Evolutionary conservation across 768 basidiomycete species (phyloP).

Genomic region (Lactifluus volemus): DNA sequence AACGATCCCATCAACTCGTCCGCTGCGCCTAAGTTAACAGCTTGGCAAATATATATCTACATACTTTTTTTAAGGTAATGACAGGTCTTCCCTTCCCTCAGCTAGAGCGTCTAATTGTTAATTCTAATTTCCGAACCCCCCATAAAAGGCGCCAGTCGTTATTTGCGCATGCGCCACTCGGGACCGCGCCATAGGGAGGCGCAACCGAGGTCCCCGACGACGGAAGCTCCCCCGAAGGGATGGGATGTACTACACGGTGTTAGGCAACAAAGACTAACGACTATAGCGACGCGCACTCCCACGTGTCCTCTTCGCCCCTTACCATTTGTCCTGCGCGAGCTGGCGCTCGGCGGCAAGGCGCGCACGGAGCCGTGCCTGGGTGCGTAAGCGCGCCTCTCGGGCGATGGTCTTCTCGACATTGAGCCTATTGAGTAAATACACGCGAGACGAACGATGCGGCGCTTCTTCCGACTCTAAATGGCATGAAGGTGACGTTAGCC

Average conservation of each 20-base stretch:
- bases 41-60: background rate
- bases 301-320: background rate
- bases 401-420: slow-evolving; percentile 34
- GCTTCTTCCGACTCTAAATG: background rate
- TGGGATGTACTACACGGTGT: background rate
- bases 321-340: background rate
- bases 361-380: slow-evolving; percentile 15
- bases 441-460: slow-evolving; percentile 24
- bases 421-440: slow-evolving; percentile 35
- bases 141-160: background rate
- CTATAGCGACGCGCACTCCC: background rate
- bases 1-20: background rate
- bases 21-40: background rate
- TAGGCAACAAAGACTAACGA: background rate
- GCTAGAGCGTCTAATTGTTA: background rate
- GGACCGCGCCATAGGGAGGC: background rate
- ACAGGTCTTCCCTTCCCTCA: background rate
- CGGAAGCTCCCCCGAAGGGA: background rate
- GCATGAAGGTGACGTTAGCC: background rate
- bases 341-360: slow-evolving; percentile 8
- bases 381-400: slow-evolving; percentile 16
- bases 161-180: background rate
- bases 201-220: background rate
- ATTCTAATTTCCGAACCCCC: background rate
- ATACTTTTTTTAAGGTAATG: background rate